These are phyloP conservation scores for Mortierella alpina DNA, from an alignment of 192 early-diverging fungal species.

Conservation along the genomic window DNA sequence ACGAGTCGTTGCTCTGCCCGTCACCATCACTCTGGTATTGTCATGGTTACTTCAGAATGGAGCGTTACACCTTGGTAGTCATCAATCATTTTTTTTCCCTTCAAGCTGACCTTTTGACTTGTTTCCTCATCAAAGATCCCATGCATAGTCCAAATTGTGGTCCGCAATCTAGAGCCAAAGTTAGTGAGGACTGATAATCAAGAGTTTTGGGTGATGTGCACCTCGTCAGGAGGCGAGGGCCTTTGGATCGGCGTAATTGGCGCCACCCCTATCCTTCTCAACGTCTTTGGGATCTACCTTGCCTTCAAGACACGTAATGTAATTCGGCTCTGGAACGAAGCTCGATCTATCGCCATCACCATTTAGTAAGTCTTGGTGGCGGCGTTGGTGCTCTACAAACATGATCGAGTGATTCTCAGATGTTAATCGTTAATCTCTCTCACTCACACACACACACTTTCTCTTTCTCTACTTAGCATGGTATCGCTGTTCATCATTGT, in stretches of 20 bases:
- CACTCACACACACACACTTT: no score
- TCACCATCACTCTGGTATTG: conserved; percentile 15
- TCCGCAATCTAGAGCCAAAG: conserved; percentile 9
- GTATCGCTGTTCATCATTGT: conserved; percentile 37
- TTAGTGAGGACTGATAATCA: conserved; percentile 1
- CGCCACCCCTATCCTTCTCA: conserved; percentile 3
- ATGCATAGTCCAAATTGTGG: conserved; percentile 12
- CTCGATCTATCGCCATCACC: conserved; percentile 26
- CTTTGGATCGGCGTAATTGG: conserved; percentile 10
- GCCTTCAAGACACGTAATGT: conserved; percentile 40
- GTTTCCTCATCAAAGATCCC: conserved; percentile 5
- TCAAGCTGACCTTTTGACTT: not conserved
- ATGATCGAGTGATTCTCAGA: not conserved
- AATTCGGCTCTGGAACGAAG: conserved; percentile 35
- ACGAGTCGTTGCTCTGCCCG: conserved; percentile 14
- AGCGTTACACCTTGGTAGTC: not conserved
- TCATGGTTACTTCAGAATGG: not conserved
- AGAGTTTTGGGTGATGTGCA: conserved; percentile 17
- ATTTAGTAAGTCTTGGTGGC: conserved; percentile 16
- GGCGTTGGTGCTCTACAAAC: not conserved
- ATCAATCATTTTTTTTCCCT: not conserved
- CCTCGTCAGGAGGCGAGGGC: not conserved
- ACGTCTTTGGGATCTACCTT: conserved; percentile 29
- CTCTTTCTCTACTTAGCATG: conserved; percentile 7
- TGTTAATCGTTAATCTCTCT: not conserved